These are phyloP conservation scores for Trypanosoma vivax DNA, from an alignment of 208 protist species.

Conservation along the genomic window DNA sequence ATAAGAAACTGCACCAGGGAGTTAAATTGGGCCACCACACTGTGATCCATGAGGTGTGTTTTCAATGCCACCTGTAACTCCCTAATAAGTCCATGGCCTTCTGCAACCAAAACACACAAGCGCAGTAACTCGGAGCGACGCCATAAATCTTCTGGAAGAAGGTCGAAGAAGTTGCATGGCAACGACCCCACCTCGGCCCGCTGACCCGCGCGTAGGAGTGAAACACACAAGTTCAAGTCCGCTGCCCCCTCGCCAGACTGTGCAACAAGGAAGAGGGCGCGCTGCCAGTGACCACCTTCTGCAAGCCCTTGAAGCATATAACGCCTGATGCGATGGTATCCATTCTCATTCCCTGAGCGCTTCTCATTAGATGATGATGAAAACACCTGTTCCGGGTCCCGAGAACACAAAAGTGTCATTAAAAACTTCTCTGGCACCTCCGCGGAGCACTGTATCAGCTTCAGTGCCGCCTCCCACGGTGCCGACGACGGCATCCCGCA, in stretches of 20 bases:
- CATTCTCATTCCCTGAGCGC: neutral
- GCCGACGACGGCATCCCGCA: constrained; percentile 33
- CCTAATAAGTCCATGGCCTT: constrained; percentile 16
- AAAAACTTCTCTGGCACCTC: constrained; percentile 21
- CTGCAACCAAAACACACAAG: constrained; percentile 16
- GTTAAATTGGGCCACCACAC: constrained; percentile 2
- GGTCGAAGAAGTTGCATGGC: constrained; percentile 13
- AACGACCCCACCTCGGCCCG: constrained; percentile 16
- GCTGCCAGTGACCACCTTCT: constrained; percentile 21
- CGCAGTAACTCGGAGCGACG: constrained; percentile 2
- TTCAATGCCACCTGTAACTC: constrained; percentile 4
- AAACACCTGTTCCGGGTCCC: constrained; percentile 6
- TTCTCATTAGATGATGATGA: neutral
- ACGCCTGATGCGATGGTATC: neutral
- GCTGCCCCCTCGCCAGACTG: neutral
- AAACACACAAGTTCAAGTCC: constrained; percentile 7
- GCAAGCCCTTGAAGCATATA: constrained; percentile 25
- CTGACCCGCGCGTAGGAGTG: constrained; percentile 18
- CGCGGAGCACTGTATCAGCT: constrained; percentile 5
- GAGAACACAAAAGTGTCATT: constrained; percentile 12
- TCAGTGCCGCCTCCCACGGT: constrained; percentile 41
- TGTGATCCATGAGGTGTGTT: constrained; percentile 2
- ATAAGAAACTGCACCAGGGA: constrained; percentile 18
- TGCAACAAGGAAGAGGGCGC: constrained; percentile 10
- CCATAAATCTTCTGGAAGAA: constrained; percentile 13